Evolutionary conservation across 441 rosid species (phyloP), one percentile per base, ranked within the genome.

Genomic region (Rhodomyrtus psidioides): DNA sequence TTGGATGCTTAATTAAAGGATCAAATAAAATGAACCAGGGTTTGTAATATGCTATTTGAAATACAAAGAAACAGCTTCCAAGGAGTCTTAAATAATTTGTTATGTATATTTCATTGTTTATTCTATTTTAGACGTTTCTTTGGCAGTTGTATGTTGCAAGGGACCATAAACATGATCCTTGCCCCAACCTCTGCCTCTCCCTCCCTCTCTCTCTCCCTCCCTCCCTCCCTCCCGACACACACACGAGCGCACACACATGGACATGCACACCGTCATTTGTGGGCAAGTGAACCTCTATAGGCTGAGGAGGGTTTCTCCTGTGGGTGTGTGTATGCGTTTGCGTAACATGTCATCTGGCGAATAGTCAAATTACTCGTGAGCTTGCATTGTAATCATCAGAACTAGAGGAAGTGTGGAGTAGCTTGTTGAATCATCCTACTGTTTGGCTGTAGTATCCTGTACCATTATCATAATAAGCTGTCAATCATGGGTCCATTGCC

Each of bases 221-320:
- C 70, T 6, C 70, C 7, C 23, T 14, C 34, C 6, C 1, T 0
- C 4, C n/a, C n/a, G n/a, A 0, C 19, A 0, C 62, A 2, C 30
- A 13, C 34, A 1, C 34, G 27, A 34, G 13, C 19, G 1, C 34
- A 9, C 12, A 7, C 5, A 10, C 12, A 24, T 12, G 53, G 76
- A 65, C 76, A 65, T 21, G 79, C 44, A 70, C 46, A 9, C 2
- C 5, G 49, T 39, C 23, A 42, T 70, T 70, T 39, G 51, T 5
- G 14, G n/a, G 79, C 49, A 70, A 70, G 79, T 21, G n/a, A 70
- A 39, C 14, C 79, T 65, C 79, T 9, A 65, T 26, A 65, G 79
- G 79, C 49, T 65, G 49, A 65, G 79, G 79, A 65, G n/a, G 7
- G 9, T 65, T 65, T 17, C 24, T 34, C n/a, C 42, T 34, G 46